Evolutionary conservation across 768 basidiomycete genomes (phyloP).

Genomic region (Coprinopsis sp.): DNA sequence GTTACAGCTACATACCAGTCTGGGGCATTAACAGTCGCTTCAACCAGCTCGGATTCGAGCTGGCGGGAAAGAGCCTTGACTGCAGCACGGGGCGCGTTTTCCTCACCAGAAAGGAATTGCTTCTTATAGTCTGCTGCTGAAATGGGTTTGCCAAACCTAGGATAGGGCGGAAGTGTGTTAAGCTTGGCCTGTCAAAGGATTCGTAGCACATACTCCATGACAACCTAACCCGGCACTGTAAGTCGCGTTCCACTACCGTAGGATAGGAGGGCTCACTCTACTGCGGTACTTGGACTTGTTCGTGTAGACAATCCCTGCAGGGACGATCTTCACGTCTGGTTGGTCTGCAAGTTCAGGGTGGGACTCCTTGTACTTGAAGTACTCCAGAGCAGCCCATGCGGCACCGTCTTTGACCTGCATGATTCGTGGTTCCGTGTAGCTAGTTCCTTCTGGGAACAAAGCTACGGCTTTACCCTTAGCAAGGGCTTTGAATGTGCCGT

Average conservation of each 20-base stretch:
- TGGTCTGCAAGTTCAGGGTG: constrained; percentile 40
- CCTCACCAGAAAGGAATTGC: constrained; percentile 67
- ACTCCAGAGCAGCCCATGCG: constrained; percentile 93
- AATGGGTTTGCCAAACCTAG: constrained; percentile 87
- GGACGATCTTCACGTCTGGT: constrained; percentile 63
- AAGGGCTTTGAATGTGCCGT: constrained; percentile 84
- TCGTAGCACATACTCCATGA: constrained; percentile 56
- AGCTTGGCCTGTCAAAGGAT: too few species aligned
- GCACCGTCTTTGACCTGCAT: constrained; percentile 93
- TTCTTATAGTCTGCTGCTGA: constrained; percentile 66
- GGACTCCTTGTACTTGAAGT: constrained; percentile 70
- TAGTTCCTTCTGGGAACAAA: constrained; percentile 90
- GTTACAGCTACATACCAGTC: constrained; percentile 67
- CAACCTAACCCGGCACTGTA: constrained; percentile 39
- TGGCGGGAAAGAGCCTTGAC: constrained; percentile 81
- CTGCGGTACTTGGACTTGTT: constrained; percentile 96
- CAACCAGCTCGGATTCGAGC: constrained; percentile 66
- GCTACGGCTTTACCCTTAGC: constrained; percentile 79
- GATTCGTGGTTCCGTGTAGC: constrained; percentile 90
- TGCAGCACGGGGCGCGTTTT: constrained; percentile 67
- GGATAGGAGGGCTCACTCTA: constrained; percentile 49
- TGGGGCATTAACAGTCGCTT: constrained; percentile 84
- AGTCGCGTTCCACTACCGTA: not conserved
- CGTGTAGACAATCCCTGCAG: constrained; percentile 88
- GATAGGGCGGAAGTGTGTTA: too few species aligned